Evolutionary conservation across 2,329 filamentous ascomycete genomes (phyloP).

Genomic region (Cordyceps javanica): DNA sequence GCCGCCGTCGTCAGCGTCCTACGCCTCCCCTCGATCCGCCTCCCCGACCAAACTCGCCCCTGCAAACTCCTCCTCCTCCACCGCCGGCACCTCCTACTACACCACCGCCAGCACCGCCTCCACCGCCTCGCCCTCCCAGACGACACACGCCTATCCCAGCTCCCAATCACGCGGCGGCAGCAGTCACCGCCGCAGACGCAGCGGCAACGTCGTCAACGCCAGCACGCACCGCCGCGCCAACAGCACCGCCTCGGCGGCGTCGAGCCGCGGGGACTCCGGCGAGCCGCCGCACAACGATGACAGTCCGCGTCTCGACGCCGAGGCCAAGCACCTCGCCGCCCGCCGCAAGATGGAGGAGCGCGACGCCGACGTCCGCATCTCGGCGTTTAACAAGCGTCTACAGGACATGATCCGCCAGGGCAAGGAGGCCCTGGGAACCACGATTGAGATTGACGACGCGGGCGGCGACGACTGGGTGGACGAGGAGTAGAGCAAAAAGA

Average conservation of each 20-base stretch:
- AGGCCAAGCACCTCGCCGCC: slow-evolving; percentile 70
- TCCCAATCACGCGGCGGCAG: not conserved
- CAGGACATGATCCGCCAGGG: slow-evolving; percentile 86
- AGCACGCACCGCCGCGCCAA: slow-evolving; percentile 38
- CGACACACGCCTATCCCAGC: not conserved
- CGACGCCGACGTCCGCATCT: slow-evolving; percentile 72
- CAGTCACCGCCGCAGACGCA: slow-evolving; percentile 6
- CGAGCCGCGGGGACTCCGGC: slow-evolving; percentile 22
- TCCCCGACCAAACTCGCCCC: slow-evolving; percentile 37
- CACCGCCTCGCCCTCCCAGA: slow-evolving; percentile 8
- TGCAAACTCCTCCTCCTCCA: slow-evolving; percentile 9
- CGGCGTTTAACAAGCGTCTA: slow-evolving; percentile 70
- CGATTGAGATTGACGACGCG: slow-evolving; percentile 54
- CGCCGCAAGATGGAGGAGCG: slow-evolving; percentile 66
- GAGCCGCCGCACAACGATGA: slow-evolving; percentile 16
- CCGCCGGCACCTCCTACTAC: slow-evolving; percentile 17
- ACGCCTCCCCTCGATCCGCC: slow-evolving; percentile 26
- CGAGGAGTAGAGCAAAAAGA: slow-evolving; percentile 21
- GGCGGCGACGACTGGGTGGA: slow-evolving; percentile 36
- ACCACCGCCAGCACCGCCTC: slow-evolving; percentile 13
- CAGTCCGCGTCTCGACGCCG: slow-evolving; percentile 51
- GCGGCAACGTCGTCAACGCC: slow-evolving; percentile 6
- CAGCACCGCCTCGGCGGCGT: slow-evolving; percentile 38
- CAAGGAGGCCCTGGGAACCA: slow-evolving; percentile 75
- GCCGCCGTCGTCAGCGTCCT: slow-evolving; percentile 30